phyloP scores from a whole-genome alignment of 768 basidiomycete genomes.

The Collybia sordida region DNA sequence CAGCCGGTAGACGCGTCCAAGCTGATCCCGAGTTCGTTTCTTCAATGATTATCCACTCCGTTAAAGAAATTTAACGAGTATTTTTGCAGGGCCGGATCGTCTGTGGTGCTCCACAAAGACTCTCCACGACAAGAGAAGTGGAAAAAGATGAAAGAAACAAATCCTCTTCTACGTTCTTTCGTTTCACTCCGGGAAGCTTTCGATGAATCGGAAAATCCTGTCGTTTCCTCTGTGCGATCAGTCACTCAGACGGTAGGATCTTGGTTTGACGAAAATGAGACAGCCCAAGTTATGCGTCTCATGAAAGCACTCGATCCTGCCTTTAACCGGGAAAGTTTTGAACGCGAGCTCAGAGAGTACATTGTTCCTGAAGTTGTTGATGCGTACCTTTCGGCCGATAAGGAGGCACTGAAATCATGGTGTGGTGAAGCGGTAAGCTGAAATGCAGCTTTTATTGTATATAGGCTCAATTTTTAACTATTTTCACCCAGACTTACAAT shows the following conservation, averaged over 20 bases:
- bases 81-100: conserved; percentile 73
- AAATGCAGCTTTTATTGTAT: neutral
- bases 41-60: conserved; percentile 1
- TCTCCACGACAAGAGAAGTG: conserved; percentile 78
- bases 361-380: conserved; percentile 98
- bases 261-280: conserved; percentile 98
- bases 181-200: conserved; percentile 65
- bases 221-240: conserved; percentile 76
- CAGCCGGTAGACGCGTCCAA: conserved; percentile 45
- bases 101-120: conserved; percentile 82
- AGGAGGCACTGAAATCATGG: conserved; percentile 84
- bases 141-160: conserved; percentile 78
- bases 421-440: conserved; percentile 88
- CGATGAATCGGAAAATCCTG: conserved; percentile 91
- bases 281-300: conserved; percentile 87
- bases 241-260: conserved; percentile 85
- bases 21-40: conserved; percentile 79
- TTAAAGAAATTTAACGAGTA: neutral
- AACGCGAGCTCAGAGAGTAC: conserved; percentile 90
- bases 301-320: conserved; percentile 88
- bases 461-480: no score
- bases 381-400: conserved; percentile 89
- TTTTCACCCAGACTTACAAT: conserved; percentile 75
- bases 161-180: conserved; percentile 68
- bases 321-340: conserved; percentile 85